Base-by-base conservation (phyloP, 2,329 filamentous ascomycete species). In the Aspergillus sp. region DNA sequence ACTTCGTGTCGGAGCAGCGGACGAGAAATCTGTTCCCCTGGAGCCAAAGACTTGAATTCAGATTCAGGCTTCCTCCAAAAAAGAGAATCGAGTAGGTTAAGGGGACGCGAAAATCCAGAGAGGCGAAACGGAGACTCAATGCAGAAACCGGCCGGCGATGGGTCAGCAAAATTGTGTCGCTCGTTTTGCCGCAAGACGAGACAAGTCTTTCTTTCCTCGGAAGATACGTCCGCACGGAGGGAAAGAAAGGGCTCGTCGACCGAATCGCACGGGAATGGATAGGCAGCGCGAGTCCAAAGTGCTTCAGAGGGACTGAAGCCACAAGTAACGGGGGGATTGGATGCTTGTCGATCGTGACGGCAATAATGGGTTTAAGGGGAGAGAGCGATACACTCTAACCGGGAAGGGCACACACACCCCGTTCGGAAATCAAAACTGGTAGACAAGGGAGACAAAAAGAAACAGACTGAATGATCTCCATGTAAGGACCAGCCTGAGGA, bases 401-500 rank as follows among this genome's bases (percentile, higher is more conserved):
- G 58, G 58, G 55, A 60, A 62, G 59, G 55, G 56, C 52, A 59
- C 60, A 56, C 51, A 55, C 56, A 61, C 56, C 57, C 60, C 47
- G 48, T 43, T 30, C 40, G 40, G 44, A 48, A 32, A 19, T 38
- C 22, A 26, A 32, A 26, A 45, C 20, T 3, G 33, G 42, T 38
- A 9, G 33, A 14, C 45, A 17, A 33, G 22, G 33, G 19, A 40
- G 36, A n/a, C 48, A 35, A 42, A 54, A 49, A 32, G 52, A 38
- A 38, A 50, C 44, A 49, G 51, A 19, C 43, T 36, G 14, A 46
- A 44, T 49, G 45, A 50, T 45, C 49, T 50, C 51, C 51, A 50
- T 52, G 41, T 51, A 60, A 58, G 60, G 58, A 58, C 60, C 60
- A 62, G 60, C 58, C 60, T 58, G 46, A 40, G 14, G 33, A 20